Conservation (phyloP, 1,139 yeast species). For the Kodamaea anthophila region DNA sequence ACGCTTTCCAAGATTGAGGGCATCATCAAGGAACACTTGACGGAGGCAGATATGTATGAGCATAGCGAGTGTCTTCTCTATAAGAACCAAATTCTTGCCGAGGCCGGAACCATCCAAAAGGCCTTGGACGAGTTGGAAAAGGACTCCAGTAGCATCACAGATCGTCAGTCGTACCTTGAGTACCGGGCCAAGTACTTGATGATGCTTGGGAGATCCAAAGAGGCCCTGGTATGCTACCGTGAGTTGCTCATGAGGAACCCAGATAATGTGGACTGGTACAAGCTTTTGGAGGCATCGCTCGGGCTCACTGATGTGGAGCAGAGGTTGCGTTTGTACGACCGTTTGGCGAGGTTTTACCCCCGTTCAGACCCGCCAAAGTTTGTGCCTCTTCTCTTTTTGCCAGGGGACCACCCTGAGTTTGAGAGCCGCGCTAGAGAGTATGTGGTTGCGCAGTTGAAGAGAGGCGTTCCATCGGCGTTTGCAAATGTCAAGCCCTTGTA, state of each 20-base stretch:
- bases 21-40: constrained; percentile 60
- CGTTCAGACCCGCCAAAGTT: constrained; percentile 74
- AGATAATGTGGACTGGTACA: constrained; percentile 64
- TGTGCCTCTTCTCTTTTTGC: constrained; percentile 69
- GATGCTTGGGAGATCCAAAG: constrained; percentile 37
- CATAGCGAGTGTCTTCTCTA: constrained; percentile 76
- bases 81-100: constrained; percentile 60
- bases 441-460: constrained; percentile 53
- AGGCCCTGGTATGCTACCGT: constrained; percentile 68
- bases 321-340: constrained; percentile 55
- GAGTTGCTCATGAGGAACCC: constrained; percentile 79
- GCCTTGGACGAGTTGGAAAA: constrained; percentile 61
- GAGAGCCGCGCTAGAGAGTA: constrained; percentile 43
- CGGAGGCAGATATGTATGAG: constrained; percentile 64
- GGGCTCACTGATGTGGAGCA: constrained; percentile 34
- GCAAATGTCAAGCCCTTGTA: constrained; percentile 80
- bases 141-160: constrained; percentile 51
- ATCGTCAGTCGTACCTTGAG: constrained; percentile 59
- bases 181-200: constrained; percentile 56
- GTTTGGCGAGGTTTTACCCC: constrained; percentile 68
- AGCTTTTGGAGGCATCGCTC: constrained; percentile 57
- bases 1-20: constrained; percentile 72
- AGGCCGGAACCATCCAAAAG: constrained; percentile 54
- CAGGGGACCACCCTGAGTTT: constrained; percentile 46
- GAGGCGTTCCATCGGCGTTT: constrained; percentile 90